Conservation (phyloP, 2,329 filamentous ascomycete genomes). For the Alternaria brassicae region DNA sequence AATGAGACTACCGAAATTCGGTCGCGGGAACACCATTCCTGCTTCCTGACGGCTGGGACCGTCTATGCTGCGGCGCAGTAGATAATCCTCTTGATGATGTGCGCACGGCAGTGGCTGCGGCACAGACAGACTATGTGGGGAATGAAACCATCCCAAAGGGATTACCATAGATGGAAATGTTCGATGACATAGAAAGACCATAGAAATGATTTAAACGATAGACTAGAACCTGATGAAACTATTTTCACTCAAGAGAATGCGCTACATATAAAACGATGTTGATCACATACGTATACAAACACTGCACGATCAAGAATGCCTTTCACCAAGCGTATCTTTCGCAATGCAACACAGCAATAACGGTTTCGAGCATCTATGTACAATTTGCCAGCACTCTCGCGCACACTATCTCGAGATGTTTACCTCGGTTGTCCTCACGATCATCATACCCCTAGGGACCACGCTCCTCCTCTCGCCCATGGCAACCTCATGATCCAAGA, state of each 20-base stretch:
- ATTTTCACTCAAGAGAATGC: neutral
- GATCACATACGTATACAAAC: neutral
- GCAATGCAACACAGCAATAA: neutral
- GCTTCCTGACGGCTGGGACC: neutral
- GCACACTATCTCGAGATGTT: conserved; percentile 16
- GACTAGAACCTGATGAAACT: conserved; percentile 15
- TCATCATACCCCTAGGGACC: conserved; percentile 16
- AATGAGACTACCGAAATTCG: neutral
- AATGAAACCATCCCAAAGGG: neutral
- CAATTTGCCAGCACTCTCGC: neutral
- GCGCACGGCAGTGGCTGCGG: neutral
- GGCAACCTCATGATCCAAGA: conserved; percentile 2
- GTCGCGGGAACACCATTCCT: neutral
- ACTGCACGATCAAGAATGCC: neutral
- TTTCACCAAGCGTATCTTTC: conserved; percentile 3
- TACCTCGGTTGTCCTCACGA: conserved; percentile 32
- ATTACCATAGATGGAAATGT: conserved; percentile 1
- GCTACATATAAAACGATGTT: neutral
- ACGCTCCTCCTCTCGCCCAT: conserved; percentile 18
- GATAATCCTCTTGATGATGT: neutral
- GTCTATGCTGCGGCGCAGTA: conserved; percentile 5
- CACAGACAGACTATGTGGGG: neutral
- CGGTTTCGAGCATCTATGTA: neutral
- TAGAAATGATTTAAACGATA: conserved; percentile 19
- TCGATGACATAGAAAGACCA: conserved; percentile 19